These are phyloP conservation scores for Thelephora terrestris DNA, from an alignment of 1,284 basidiomycete genomes.

Conservation along the genomic window DNA sequence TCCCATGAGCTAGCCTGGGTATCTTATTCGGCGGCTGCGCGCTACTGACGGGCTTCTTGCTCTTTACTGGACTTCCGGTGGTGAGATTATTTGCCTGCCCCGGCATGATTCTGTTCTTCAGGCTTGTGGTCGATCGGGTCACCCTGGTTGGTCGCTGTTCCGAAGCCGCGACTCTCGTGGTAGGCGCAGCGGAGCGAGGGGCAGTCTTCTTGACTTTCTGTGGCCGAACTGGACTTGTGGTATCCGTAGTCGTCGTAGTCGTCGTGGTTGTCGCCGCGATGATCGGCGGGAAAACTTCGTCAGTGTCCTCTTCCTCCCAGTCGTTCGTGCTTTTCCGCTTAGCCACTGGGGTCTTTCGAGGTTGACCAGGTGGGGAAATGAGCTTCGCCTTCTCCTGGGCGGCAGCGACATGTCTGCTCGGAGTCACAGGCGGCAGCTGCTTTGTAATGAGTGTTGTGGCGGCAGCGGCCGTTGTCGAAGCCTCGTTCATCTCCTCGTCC, in stretches of 20 bases:
- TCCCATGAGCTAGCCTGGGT: constrained; percentile 53
- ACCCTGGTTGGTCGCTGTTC: constrained; percentile 64
- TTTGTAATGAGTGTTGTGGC: constrained; percentile 20
- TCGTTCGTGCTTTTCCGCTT: constrained; percentile 54
- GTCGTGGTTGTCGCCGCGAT: constrained; percentile 28
- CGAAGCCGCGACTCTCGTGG: constrained; percentile 39
- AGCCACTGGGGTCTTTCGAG: constrained; percentile 72
- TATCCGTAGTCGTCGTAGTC: constrained; percentile 23
- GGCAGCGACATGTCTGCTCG: constrained; percentile 59
- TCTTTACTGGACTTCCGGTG: constrained; percentile 14
- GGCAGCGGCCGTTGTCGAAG: constrained; percentile 23
- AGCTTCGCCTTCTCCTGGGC: constrained; percentile 57
- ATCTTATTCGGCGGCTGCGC: constrained; percentile 64
- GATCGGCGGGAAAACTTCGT: constrained; percentile 54
- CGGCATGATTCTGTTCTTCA: constrained; percentile 33
- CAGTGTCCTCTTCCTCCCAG: constrained; percentile 49
- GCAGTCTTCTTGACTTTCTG: constrained; percentile 33
- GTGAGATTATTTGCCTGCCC: constrained; percentile 14
- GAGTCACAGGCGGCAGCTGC: constrained; percentile 62
- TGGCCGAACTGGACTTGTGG: constrained; percentile 21
- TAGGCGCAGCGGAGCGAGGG: constrained; percentile 26
- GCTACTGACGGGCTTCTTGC: constrained; percentile 16
- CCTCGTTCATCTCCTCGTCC: constrained; percentile 42
- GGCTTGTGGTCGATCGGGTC: constrained; percentile 56
- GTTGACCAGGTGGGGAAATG: constrained; percentile 71